Evolutionary conservation across 495 filamentous ascomycete species (phyloP), one percentile per base, ranked within the genome.

Genomic region (Pseudomonodictys pantanalensis): DNA sequence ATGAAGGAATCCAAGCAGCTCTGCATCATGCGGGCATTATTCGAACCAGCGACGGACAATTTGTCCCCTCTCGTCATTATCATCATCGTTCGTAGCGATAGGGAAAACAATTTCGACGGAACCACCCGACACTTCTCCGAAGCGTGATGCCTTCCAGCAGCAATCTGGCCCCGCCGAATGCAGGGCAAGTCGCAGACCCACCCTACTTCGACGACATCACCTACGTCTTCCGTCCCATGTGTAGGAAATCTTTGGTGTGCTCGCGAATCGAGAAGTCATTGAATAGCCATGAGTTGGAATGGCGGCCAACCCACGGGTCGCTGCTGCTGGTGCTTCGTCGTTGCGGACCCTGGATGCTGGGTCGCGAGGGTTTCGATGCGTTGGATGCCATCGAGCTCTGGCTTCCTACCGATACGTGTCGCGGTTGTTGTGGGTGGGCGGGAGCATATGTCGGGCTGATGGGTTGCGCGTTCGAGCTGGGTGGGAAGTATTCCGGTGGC

Each of bases 281-380:
- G 48, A 68, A 68, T 6, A 68, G 60, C 65, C 65, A 68, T 12
- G 51, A 53, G 39, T 68, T 68, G 20, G 65, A 60, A 50, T 68
- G 65, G n/a, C 65, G 50, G 45, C 65, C 65, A 22, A 52, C 56
- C 60, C 61, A 64, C 51, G 60, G 45, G 35, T 68, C 65, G 56
- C 64, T 67, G 45, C 59, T 51, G 20, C 30, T 53, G 4, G 62
- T 65, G 57, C 52, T 57, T 25, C 54, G 29, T 26, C 63, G 25
- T 25, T 38, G 18, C 17, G 58, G 48, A 26, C 52, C 43, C 25
- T 53, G 48, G 20, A 58, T 46, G 38, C 44, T 58, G 7, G 59
- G 55, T 24, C 53, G 22, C 24, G 47, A 24, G 3, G 64, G 42
- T 23, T 60, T 55, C 6, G 30, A 17, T 4, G 50, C 18, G 5